Evolutionary conservation across 257 asterid species (phyloP), one percentile per base, ranked within the genome.

Genomic region (Jacaranda copaia): DNA sequence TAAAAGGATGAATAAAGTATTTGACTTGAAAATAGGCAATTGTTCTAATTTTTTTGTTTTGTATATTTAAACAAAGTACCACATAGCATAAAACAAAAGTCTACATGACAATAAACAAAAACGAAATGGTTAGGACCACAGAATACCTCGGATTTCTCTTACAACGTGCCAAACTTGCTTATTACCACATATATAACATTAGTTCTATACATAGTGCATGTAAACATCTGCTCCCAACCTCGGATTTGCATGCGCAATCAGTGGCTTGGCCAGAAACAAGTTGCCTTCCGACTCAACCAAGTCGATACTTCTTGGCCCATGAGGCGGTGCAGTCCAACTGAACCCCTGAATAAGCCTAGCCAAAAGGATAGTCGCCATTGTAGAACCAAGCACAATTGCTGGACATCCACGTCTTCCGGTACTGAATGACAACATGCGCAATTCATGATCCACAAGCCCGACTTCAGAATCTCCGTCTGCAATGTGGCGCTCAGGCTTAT

Each of bases 321-420:
- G 32, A 25, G 32, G 32, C 32, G 36, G 71, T n/a, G 13, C 35
- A 19, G 53, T 65, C 53, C 52, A 65, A 65, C n/a, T 16, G 55
- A 65, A 65, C 6, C 53, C 53, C 32, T 65, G 71, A 3, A 65
- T 3, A n/a, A 65, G 71, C 71, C 71, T 40, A 14, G 71, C 71
- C 36, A 65, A 39, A 16, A 65, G 71, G 4, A 65, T 65, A 13
- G 35, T 43, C 3, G 71, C 14, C 53, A 43, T 43, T 36, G 71
- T 65, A 3, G 71, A 65, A 18, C 71, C 71, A 2, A 65, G 55
- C 36, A 43, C 1, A n/a, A 65, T 15, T 0, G 46, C 71, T 5
- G 69, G 48, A 7, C 58, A 78, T 1, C 81, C 81, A n/a, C 81
- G 77, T 12, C 77, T 60, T 11, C 82, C 82, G 0, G 52, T 72